Conservation (phyloP, 2,329 filamentous ascomycete genomes). For the Aspergillus sergii region DNA sequence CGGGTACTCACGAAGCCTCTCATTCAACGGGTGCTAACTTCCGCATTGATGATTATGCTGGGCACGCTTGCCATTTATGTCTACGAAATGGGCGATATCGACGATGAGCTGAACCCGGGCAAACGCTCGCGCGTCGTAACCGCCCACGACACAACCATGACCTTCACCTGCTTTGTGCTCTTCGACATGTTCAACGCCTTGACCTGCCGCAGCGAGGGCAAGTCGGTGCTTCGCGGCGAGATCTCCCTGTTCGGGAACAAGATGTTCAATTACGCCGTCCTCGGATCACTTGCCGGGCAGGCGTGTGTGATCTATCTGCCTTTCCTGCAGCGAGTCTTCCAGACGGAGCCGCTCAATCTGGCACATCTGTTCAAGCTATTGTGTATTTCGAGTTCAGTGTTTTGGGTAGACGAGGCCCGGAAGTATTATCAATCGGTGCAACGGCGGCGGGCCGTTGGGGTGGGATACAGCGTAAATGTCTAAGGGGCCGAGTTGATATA, state of each 20-base stretch:
- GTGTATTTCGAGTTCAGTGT: conserved; percentile 80
- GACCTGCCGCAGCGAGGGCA: conserved; percentile 86
- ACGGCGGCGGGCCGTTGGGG: conserved; percentile 36
- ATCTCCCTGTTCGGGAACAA: conserved; percentile 80
- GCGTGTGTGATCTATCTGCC: conserved; percentile 92
- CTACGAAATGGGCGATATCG: conserved; percentile 81
- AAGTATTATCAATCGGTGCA: conserved; percentile 62
- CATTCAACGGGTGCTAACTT: conserved; percentile 81
- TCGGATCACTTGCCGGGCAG: conserved; percentile 81
- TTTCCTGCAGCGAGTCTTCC: conserved; percentile 90
- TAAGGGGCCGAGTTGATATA: conserved; percentile 18
- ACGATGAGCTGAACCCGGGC: conserved; percentile 42
- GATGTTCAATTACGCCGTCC: conserved; percentile 95
- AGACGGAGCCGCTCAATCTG: conserved; percentile 81
- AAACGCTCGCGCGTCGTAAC: conserved; percentile 67
- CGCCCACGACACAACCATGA: conserved; percentile 97
- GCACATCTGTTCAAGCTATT: conserved; percentile 74
- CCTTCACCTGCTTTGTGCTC: conserved; percentile 96
- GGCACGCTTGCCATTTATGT: conserved; percentile 91
- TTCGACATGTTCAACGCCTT: conserved; percentile 99
- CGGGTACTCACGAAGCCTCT: conserved; percentile 86
- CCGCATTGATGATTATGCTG: conserved; percentile 84
- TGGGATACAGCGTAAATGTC: conserved; percentile 47
- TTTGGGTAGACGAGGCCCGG: conserved; percentile 89
- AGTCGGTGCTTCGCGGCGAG: conserved; percentile 85